A percentile compares a stretch with the other conserved stretches of the same genome.
Evolutionary conservation across 108 stramenopile species (phyloP).

Genomic region (Skeletonema menzelii): DNA sequence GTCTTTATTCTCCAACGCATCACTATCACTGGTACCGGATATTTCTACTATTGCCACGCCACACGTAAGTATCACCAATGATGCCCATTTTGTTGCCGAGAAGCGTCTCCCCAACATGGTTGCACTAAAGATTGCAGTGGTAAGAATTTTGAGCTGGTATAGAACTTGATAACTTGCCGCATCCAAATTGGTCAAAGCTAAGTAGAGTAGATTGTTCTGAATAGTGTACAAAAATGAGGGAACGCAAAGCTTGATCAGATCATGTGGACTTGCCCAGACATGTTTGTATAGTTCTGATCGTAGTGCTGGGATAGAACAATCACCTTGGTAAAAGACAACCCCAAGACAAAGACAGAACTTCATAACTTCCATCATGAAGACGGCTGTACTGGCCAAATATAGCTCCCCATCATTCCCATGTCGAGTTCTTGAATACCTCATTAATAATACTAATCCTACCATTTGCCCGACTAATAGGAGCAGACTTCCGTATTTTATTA

Average conservation of each 20-base stretch:
- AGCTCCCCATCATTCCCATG: constrained; percentile 49
- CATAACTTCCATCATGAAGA: constrained; percentile 84
- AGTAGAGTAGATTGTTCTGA: constrained; percentile 98
- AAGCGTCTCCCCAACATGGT: constrained; percentile 82
- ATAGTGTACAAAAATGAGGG: constrained; percentile 95
- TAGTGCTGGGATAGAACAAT: constrained; percentile 14
- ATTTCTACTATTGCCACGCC: constrained; percentile 94
- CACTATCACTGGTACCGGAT: constrained; percentile 53
- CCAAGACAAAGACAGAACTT: constrained; percentile 67
- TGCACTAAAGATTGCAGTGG: constrained; percentile 97
- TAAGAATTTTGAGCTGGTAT: constrained; percentile 98
- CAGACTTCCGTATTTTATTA: constrained; percentile 83
- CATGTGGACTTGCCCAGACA: constrained; percentile 59
- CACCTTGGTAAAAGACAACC: constrained; percentile 65
- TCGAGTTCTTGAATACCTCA: constrained; percentile 74
- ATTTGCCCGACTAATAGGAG: constrained; percentile 85
- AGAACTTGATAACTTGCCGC: constrained; percentile 97
- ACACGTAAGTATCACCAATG: constrained; percentile 85
- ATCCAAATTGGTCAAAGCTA: constrained; percentile 95
- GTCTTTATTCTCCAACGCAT: constrained; percentile 4
- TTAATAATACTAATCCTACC: constrained; percentile 85
- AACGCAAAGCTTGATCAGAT: constrained; percentile 93
- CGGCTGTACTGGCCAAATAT: constrained; percentile 84
- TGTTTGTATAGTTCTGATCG: constrained; percentile 30
- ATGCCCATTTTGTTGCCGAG: constrained; percentile 76